Conservation (phyloP, 2,329 filamentous ascomycete genomes). For the Simplicillium sp. region DNA sequence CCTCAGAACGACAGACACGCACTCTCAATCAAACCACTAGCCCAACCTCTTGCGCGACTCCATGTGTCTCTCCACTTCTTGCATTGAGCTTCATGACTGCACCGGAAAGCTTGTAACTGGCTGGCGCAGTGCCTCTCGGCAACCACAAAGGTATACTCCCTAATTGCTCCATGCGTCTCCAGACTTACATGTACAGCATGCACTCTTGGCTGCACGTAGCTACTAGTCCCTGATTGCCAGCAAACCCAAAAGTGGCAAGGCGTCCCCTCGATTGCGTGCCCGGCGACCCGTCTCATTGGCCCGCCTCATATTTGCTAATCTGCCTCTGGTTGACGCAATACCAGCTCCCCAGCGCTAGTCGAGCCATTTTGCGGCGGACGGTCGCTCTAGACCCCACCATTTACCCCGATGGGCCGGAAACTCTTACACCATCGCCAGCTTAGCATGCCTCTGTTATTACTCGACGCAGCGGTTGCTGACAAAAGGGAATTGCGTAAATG, state of each 20-base stretch:
- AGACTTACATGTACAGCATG: too few relatives aligned
- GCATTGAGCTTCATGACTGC: too few relatives aligned
- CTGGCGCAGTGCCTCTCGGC: too few relatives aligned
- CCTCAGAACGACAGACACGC: background rate
- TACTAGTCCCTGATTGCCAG: background rate
- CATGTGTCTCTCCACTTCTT: too few relatives aligned
- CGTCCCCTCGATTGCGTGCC: slow-evolving; percentile 17
- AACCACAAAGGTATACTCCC: too few relatives aligned
- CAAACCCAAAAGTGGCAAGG: slow-evolving; percentile 7
- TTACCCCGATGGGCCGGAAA: background rate
- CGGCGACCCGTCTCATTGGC: slow-evolving; percentile 14
- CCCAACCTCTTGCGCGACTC: too few relatives aligned
- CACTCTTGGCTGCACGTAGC: background rate
- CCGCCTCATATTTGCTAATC: slow-evolving; percentile 15
- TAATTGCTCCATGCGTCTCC: too few relatives aligned
- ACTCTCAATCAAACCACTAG: too few relatives aligned
- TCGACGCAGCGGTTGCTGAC: background rate
- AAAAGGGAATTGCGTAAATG: slow-evolving; percentile 1
- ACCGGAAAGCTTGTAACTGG: too few relatives aligned
- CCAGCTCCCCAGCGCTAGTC: background rate
- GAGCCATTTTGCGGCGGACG: background rate
- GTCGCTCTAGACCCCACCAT: slow-evolving; percentile 2
- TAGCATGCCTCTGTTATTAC: too few relatives aligned
- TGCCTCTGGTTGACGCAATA: slow-evolving; percentile 19
- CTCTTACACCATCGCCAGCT: too few relatives aligned